Conservation (phyloP, 345 rosid species). For the Eucalyptus brandiana region DNA sequence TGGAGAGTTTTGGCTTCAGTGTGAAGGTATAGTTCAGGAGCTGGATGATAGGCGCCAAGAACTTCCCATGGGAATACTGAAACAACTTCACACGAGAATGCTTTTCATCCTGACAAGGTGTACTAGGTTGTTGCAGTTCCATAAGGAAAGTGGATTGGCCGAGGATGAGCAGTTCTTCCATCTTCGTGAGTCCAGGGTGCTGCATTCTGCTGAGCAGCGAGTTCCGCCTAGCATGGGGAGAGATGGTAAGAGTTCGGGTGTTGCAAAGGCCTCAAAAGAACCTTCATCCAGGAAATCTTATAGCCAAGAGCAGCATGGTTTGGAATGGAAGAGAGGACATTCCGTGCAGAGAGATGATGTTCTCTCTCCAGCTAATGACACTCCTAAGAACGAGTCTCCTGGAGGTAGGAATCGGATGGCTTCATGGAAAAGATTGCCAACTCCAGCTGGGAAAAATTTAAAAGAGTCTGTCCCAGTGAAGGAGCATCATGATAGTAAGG, state of each 20-base stretch:
- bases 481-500: slow-evolving; percentile 43
- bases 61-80: slow-evolving; percentile 80
- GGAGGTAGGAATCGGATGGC: slow-evolving; percentile 60
- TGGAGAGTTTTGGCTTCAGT: slow-evolving; percentile 98
- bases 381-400: slow-evolving; percentile 43
- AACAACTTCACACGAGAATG: slow-evolving; percentile 95
- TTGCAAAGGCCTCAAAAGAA: slow-evolving; percentile 40
- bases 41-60: slow-evolving; percentile 98
- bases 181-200: slow-evolving; percentile 70
- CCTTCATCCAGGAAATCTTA: slow-evolving; percentile 68
- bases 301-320: slow-evolving; percentile 88
- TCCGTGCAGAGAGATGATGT: slow-evolving; percentile 23
- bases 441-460: slow-evolving; percentile 48
- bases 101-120: slow-evolving; percentile 98
- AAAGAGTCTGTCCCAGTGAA: slow-evolving; percentile 44
- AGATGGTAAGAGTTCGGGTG: slow-evolving; percentile 59
- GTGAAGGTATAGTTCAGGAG: slow-evolving; percentile 99
- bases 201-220: slow-evolving; percentile 69
- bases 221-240: slow-evolving; percentile 24
- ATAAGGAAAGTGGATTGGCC: slow-evolving; percentile 91
- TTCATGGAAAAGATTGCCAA: slow-evolving; percentile 90
- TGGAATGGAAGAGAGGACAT: slow-evolving; percentile 58
- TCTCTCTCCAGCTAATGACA: slow-evolving; percentile 23
- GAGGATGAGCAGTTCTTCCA: slow-evolving; percentile 66
- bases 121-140: slow-evolving; percentile 94